phyloP scores from a whole-genome alignment of 306 rosid species.

The Albizia julibrissin region DNA sequence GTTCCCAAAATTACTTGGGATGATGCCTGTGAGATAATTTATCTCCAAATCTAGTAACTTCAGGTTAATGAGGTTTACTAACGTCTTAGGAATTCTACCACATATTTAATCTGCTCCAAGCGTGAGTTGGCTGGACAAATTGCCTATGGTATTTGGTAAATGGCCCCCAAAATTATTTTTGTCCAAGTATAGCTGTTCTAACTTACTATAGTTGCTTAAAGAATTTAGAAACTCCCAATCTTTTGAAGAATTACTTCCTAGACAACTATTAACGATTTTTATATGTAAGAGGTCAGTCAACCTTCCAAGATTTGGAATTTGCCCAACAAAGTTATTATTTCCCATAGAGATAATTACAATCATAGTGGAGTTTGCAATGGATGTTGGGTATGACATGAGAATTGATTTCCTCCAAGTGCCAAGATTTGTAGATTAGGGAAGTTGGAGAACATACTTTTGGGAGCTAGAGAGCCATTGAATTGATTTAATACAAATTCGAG shows the following conservation, averaged over 20 bases:
- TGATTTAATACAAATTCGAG: background rate
- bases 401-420: background rate
- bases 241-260: background rate
- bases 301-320: background rate
- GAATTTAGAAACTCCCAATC: background rate
- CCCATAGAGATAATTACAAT: too few relatives aligned
- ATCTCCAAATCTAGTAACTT: accelerated
- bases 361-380: too few relatives aligned
- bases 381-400: background rate
- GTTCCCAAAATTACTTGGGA: background rate
- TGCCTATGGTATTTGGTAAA: background rate
- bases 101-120: background rate
- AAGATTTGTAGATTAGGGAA: background rate
- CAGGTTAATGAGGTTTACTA: background rate
- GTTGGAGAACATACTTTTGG: background rate
- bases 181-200: background rate
- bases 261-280: accelerated
- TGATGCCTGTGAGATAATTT: background rate
- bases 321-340: background rate
- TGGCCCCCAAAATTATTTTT: background rate
- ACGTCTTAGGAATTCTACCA: background rate
- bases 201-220: background rate
- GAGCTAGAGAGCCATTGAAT: background rate
- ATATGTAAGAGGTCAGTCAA: background rate
- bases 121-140: background rate